phyloP scores from a whole-genome alignment of 352 stramenopile genomes.

The Globisporangium acanthophoron region DNA sequence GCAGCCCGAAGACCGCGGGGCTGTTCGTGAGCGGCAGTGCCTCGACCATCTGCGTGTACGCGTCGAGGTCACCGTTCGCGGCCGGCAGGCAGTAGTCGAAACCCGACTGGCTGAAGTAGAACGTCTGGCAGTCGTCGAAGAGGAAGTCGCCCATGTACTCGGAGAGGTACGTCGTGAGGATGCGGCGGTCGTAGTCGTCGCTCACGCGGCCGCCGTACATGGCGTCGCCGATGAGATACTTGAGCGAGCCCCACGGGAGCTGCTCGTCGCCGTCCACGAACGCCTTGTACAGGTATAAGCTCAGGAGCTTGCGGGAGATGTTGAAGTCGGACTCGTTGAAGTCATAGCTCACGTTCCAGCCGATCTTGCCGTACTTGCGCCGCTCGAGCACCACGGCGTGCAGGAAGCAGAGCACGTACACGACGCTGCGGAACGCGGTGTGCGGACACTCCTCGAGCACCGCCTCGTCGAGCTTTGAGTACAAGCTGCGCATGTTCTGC shows the following conservation, averaged over 20 bases:
- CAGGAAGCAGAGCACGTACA: constrained; percentile 95
- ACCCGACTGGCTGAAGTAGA: constrained; percentile 92
- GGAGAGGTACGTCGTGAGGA: constrained; percentile 90
- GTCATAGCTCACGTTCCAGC: constrained; percentile 96
- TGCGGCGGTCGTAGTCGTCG: constrained; percentile 94
- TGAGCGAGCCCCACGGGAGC: constrained; percentile 91
- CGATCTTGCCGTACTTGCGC: constrained; percentile 96
- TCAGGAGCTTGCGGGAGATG: constrained; percentile 89
- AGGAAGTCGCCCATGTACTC: constrained; percentile 98
- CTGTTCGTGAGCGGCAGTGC: constrained; percentile 91
- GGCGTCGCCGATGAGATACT: constrained; percentile 95
- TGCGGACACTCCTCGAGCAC: constrained; percentile 93
- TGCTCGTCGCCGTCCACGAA: constrained; percentile 91
- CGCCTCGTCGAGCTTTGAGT: constrained; percentile 87
- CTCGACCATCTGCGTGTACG: constrained; percentile 85
- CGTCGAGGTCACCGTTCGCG: constrained; percentile 52
- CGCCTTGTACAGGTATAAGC: constrained; percentile 92
- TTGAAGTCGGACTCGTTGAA: constrained; percentile 97
- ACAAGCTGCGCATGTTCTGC: constrained; percentile 94
- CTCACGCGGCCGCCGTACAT: constrained; percentile 97
- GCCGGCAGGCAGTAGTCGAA: constrained; percentile 88
- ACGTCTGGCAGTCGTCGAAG: constrained; percentile 92
- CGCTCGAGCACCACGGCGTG: constrained; percentile 94
- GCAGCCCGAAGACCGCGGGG: constrained; percentile 93
- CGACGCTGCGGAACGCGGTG: constrained; percentile 86